Evolutionary conservation across 2,329 filamentous ascomycete species (phyloP), one percentile per base, ranked within the genome.

Genomic region (Fusarium ambrosium): DNA sequence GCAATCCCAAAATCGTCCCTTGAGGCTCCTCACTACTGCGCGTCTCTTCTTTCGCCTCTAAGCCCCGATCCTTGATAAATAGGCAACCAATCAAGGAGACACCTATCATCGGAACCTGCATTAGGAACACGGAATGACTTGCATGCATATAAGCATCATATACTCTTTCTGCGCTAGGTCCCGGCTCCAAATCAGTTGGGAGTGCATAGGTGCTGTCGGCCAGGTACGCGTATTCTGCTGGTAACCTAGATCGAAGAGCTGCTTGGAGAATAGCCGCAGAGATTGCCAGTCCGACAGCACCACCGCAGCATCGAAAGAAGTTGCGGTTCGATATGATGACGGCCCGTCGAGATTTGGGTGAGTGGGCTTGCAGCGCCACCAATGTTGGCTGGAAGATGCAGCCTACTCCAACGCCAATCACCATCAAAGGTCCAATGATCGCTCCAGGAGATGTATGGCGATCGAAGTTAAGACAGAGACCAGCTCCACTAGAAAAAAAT

Each of bases 61-160:
- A 27, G 2, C 56, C 56, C 1, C 14, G 13, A 27, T 59, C 56
- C 22, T n/a, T 39, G 9, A 59, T 59, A n/a, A 59, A 27, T 14
- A 39, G 0, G 6, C 56, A 59, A 0, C 56, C 56, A 5, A 59
- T 36, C 20, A 59, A 37, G 2, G 14, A 59, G 2, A n/a, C 56
- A 0, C 56, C 56, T 24, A 59, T 59, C 36, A 41, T 37, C 6
- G 56, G 56, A 18, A 59, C 36, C 16, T 59, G 56, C 56, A 59
- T 59, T 4, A 59, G 5, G 6, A 59, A 59, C 4, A 59, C 56
- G 20, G 36, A 20, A 18, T 27, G 56, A 16, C 36, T 59, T 2
- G 56, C 56, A 39, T 59, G 22, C 56, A 59, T 59, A 11, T 59
- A 59, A 18, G 56, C 56, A n/a, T 59, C 56, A 13, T 59, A 59